These are phyloP conservation scores for Bruguiera parviflora DNA, from an alignment of 345 rosid genomes.

Conservation along the genomic window DNA sequence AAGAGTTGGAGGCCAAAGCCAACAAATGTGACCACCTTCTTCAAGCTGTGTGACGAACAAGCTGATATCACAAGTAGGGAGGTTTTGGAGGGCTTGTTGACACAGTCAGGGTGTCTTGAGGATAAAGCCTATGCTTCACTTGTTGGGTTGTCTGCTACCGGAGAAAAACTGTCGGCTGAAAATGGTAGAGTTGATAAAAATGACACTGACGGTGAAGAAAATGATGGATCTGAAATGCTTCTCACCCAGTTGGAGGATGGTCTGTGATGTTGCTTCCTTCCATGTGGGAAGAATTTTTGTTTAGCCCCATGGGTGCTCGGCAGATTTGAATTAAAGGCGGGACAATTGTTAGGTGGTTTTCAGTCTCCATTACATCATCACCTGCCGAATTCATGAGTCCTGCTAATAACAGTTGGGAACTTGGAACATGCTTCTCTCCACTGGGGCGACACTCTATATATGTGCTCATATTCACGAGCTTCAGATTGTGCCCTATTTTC, in stretches of 20 bases:
- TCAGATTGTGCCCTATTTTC: too few relatives aligned
- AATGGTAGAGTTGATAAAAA: constrained; percentile 11
- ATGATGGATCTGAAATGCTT: constrained; percentile 37
- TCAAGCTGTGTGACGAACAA: constrained; percentile 63
- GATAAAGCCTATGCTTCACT: constrained; percentile 48
- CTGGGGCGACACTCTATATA: not conserved
- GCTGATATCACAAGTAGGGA: constrained; percentile 49
- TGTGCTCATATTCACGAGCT: too few relatives aligned
- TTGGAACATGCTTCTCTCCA: not conserved
- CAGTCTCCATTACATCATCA: constrained; percentile 1
- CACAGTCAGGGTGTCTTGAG: constrained; percentile 51
- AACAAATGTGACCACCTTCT: constrained; percentile 42
- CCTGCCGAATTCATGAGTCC: not conserved
- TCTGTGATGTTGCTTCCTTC: constrained; percentile 17
- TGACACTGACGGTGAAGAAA: constrained; percentile 17
- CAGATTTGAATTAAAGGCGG: not conserved
- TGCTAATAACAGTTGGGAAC: constrained; percentile 1
- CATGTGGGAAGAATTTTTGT: constrained; percentile 1
- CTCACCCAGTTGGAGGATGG: constrained; percentile 44
- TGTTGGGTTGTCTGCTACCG: constrained; percentile 29
- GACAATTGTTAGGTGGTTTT: not conserved
- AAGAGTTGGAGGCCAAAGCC: constrained; percentile 75
- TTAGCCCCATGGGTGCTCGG: not conserved
- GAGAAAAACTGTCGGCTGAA: constrained; percentile 8
- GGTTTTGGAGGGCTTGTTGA: constrained; percentile 46